Percentiles rank a stretch among this genome's conserved stretches.
Evolutionary conservation across 2,329 filamentous ascomycete species (phyloP).

Genomic region (Leptographium lundbergii): DNA sequence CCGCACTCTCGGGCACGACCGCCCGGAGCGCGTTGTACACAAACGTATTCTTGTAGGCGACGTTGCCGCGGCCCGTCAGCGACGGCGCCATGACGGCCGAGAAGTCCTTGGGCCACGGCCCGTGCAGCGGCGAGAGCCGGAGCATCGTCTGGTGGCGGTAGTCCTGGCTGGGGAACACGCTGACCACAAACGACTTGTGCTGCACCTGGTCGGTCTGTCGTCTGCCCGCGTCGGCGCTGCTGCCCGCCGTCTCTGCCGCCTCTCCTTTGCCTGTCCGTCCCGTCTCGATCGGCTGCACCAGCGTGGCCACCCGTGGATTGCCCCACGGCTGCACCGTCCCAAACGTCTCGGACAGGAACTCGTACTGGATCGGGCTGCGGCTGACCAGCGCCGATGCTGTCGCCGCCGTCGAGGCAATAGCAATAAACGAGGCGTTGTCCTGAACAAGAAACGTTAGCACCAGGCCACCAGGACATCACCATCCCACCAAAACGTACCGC

Average conservation of each 20-base stretch:
- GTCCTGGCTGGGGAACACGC: constrained; percentile 24
- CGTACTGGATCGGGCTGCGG: constrained; percentile 35
- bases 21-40: constrained; percentile 23
- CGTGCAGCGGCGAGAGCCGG: constrained; percentile 23
- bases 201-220: neutral
- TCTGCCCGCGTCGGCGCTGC: neutral
- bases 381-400: constrained; percentile 27
- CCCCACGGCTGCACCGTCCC: constrained; percentile 11
- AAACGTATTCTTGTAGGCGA: constrained; percentile 19
- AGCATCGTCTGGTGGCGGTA: constrained; percentile 28
- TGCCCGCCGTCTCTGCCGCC: neutral
- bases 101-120: constrained; percentile 27
- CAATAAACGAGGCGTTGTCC: constrained; percentile 37
- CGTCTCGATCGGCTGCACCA: constrained; percentile 11
- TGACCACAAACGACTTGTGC: constrained; percentile 27
- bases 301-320: constrained; percentile 8
- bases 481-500: constrained; percentile 17
- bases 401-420: constrained; percentile 28
- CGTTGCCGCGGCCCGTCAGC: neutral
- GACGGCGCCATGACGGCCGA: neutral
- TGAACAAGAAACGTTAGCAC: constrained; percentile 15
- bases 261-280: neutral
- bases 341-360: constrained; percentile 20
- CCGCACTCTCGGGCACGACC: constrained; percentile 26
- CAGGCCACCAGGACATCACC: neutral